phyloP scores from a whole-genome alignment of 1,284 basidiomycete genomes.

The Bondarzewia mesenterica region DNA sequence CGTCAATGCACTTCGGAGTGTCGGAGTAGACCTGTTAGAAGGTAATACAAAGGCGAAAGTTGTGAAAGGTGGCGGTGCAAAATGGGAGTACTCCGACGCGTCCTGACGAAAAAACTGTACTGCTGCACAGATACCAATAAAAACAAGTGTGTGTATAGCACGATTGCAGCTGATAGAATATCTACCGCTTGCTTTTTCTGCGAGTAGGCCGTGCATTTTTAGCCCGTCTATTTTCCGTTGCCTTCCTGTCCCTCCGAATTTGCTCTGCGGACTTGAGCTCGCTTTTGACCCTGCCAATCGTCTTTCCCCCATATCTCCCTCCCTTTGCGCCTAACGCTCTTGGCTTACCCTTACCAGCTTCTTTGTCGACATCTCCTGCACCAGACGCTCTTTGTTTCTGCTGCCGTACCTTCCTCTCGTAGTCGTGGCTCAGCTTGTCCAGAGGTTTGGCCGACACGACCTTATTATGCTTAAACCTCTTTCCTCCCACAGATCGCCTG shows the following conservation, averaged over 20 bases:
- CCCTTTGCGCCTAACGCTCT: slow-evolving; percentile 18
- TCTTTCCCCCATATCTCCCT: slow-evolving; percentile 50
- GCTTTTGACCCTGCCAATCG: slow-evolving; percentile 54
- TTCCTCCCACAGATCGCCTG: slow-evolving; percentile 31
- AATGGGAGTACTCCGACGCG: slow-evolving; percentile 68
- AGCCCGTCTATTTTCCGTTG: slow-evolving; percentile 50
- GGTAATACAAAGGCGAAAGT: slow-evolving; percentile 35
- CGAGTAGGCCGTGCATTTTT: slow-evolving; percentile 69
- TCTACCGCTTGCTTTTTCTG: slow-evolving; percentile 42
- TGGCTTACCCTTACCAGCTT: slow-evolving; percentile 22
- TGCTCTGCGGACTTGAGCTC: slow-evolving; percentile 82
- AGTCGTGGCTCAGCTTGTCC: slow-evolving; percentile 59
- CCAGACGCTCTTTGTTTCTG: slow-evolving; percentile 42
- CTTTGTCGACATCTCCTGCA: slow-evolving; percentile 15
- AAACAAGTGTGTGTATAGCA: background rate
- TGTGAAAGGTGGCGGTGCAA: slow-evolving; percentile 54
- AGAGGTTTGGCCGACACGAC: slow-evolving; percentile 57
- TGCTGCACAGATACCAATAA: too few species aligned
- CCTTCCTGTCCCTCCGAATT: slow-evolving; percentile 69
- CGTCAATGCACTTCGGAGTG: slow-evolving; percentile 66
- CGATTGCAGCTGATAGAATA: background rate
- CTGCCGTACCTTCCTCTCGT: slow-evolving; percentile 63
- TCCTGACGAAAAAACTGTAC: too few species aligned
- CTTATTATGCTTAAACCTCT: slow-evolving; percentile 64
- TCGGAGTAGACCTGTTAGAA: slow-evolving; percentile 68